Conservation (phyloP, 2,329 filamentous ascomycete species). For the Talaromyces sp. region DNA sequence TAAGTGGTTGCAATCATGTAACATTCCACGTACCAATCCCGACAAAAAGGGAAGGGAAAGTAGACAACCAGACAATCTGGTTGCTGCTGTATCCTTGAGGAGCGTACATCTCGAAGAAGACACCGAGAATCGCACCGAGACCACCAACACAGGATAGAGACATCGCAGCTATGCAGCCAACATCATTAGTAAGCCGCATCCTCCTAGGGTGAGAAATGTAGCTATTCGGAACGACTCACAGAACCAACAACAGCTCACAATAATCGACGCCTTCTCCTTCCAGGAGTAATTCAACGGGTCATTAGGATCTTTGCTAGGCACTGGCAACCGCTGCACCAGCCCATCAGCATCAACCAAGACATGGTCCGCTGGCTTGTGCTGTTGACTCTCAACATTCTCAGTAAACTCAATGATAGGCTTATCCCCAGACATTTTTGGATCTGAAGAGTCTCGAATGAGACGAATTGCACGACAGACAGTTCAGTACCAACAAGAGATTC, state of each 20-base stretch:
- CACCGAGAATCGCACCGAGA: slow-evolving; percentile 32
- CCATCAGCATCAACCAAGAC: slow-evolving; percentile 21
- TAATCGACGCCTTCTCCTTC: slow-evolving; percentile 26
- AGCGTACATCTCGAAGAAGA: slow-evolving; percentile 34
- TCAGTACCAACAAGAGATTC: not conserved
- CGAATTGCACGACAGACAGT: not conserved
- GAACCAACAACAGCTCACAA: slow-evolving; percentile 30
- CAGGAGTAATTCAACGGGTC: slow-evolving; percentile 26
- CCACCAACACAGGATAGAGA: slow-evolving; percentile 28
- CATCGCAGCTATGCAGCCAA: slow-evolving; percentile 21
- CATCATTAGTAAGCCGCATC: not conserved
- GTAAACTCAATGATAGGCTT: slow-evolving; percentile 3
- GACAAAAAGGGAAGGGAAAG: slow-evolving; percentile 40
- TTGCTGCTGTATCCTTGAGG: slow-evolving; percentile 23
- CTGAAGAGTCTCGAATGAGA: not conserved
- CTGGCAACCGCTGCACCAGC: slow-evolving; percentile 23
- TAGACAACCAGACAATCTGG: slow-evolving; percentile 35
- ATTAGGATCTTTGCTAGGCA: slow-evolving; percentile 27
- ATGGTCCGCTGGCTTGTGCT: not conserved
- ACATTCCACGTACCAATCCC: slow-evolving; percentile 31
- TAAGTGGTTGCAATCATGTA: not conserved
- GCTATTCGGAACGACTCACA: slow-evolving; percentile 13
- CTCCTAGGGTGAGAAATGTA: too few relatives aligned
- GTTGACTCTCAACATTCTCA: not conserved
- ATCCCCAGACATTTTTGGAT: not conserved